A percentile compares a stretch with the other conserved stretches of the same genome.
Evolutionary conservation across 345 rosid genomes (phyloP).

Genomic region (Fremontodendron californicum): DNA sequence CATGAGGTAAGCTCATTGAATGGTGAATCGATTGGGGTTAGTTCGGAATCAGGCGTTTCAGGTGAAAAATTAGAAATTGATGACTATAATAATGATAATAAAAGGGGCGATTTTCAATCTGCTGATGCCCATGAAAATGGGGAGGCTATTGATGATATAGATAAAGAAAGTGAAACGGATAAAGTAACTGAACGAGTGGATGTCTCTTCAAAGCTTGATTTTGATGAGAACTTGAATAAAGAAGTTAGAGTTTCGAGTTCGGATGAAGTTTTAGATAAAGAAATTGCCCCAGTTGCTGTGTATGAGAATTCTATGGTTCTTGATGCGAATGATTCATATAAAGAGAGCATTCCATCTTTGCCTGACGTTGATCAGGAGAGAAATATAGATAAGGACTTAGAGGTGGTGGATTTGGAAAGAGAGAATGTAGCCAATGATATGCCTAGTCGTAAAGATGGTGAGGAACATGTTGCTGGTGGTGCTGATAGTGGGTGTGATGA

Average conservation of each 20-base stretch:
- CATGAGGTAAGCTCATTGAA: constrained; percentile 38
- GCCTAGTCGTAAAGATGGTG: constrained; percentile 27
- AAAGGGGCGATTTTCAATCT: constrained; percentile 32
- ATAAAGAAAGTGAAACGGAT: constrained; percentile 29
- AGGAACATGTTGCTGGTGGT: constrained; percentile 23
- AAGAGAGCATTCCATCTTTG: constrained; percentile 16
- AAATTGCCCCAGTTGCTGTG: constrained; percentile 13
- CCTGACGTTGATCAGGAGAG: constrained; percentile 24
- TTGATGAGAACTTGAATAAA: constrained; percentile 19
- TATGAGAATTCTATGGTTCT: constrained; percentile 21
- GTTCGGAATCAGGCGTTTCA: constrained; percentile 22
- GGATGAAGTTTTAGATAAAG: constrained; percentile 13
- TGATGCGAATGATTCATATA: constrained; percentile 27
- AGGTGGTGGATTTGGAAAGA: constrained; percentile 22
- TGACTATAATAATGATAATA: constrained; percentile 11
- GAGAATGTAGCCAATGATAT: constrained; percentile 26
- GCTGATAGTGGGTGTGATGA: no score
- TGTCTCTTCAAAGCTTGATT: constrained; percentile 13
- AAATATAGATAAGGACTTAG: constrained; percentile 26
- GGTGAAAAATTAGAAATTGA: constrained; percentile 24
- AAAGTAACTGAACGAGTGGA: constrained; percentile 20
- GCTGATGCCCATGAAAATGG: constrained; percentile 7
- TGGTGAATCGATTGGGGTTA: constrained; percentile 31
- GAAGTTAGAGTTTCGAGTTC: constrained; percentile 3
- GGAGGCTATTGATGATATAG: constrained; percentile 39